Base-by-base conservation (phyloP, 2,329 filamentous ascomycete genomes). In the Xylariomycetidae sp. region DNA sequence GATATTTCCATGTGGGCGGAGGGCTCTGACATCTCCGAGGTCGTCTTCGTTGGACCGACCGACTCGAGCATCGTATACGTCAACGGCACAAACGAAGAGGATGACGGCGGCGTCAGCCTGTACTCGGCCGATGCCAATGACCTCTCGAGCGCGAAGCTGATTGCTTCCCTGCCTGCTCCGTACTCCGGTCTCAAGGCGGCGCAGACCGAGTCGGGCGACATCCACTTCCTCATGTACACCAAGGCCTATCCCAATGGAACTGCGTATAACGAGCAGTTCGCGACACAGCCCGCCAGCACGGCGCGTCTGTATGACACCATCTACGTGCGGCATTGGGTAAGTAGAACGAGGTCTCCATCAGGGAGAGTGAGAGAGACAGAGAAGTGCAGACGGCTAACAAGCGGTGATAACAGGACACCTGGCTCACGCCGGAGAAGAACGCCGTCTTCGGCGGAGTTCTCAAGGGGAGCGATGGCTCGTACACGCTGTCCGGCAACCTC, bases 381-480 rank as follows among this genome's bases (percentile, higher is more conserved):
- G n/a, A n/a, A n/a, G n/a, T n/a, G 25, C 20, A 15, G 9, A 14
- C 14, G 27, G 31, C 39, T 49, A 31, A 45, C 14, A 29, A 15
- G 2, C 4, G 18, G 12, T 18, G 8, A 30, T 23, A 23, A 23
- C 20, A 51, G 50, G 74, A 79, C 43, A 61, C 60, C 25, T 79
- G 68, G 48, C 59, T 76, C 12, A 69, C 66, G 0, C 60, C 68
- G 2, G 61, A 75, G 43, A 73, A 68, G 43, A 75, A 78, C 39
- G 64, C 72, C 17, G 63, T 82, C 24, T 82, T 76, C 54, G 71
- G 77, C 2, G 74, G 73, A 25, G 66, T 66, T n/a, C 48, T 81
- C 19, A 58, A 53, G 35, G 35, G 29, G 7, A 32, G 32, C 19
- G 35, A 49, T 14, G 50, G 48, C 31, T 45, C 51, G 9, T 57